Evolutionary conservation across 2,329 filamentous ascomycete species (phyloP).

Genomic region (Teratosphaeria epicoccoides): DNA sequence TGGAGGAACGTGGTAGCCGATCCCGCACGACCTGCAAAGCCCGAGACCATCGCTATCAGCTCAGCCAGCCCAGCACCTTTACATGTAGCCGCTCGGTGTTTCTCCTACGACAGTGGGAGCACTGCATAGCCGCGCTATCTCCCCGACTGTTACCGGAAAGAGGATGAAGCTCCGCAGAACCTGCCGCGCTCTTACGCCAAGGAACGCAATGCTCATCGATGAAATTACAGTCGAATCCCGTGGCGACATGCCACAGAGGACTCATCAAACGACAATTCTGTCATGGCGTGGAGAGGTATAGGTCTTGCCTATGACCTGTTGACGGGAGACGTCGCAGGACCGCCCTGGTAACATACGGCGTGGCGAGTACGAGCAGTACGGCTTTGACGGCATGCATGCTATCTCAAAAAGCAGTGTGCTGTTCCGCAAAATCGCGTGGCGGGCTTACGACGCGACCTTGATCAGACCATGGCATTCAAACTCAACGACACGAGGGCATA

Average conservation of each 20-base stretch:
- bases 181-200: slow-evolving; percentile 36
- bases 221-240: slow-evolving; percentile 16
- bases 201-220: slow-evolving; percentile 36
- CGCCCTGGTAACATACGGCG: slow-evolving; percentile 19
- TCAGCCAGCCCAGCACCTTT: slow-evolving; percentile 39
- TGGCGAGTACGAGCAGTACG: slow-evolving; percentile 21
- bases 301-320: slow-evolving; percentile 20
- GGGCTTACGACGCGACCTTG: slow-evolving; percentile 14
- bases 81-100: slow-evolving; percentile 37
- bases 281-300: slow-evolving; percentile 23
- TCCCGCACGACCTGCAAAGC: slow-evolving; percentile 38
- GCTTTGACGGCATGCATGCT: slow-evolving; percentile 21
- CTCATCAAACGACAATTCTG: slow-evolving; percentile 20
- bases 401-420: slow-evolving; percentile 25
- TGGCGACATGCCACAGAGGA: slow-evolving; percentile 21
- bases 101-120: slow-evolving; percentile 44
- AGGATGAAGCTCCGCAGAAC: slow-evolving; percentile 43
- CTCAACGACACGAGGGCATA: slow-evolving; percentile 21
- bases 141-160: slow-evolving; percentile 42
- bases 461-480: slow-evolving; percentile 23
- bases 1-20: slow-evolving; percentile 40
- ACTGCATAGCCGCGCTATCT: slow-evolving; percentile 46
- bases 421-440: too few species aligned
- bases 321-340: slow-evolving; percentile 13
- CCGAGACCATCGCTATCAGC: slow-evolving; percentile 38